Conservation (phyloP, 371 early-diverging fungal species). For the Rhizopus microsporus region DNA sequence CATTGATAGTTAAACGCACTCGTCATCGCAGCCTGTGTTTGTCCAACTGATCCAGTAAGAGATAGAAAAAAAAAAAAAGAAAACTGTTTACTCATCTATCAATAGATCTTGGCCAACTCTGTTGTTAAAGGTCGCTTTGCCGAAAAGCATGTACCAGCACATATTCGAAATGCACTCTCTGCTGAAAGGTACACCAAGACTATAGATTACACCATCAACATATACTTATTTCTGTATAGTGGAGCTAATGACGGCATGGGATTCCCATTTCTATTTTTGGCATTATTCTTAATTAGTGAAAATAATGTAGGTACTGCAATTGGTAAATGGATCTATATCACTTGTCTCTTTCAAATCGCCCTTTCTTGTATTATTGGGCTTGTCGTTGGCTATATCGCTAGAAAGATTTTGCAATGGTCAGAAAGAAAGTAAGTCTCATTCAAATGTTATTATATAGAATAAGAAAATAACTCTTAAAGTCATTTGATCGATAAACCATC, state of each 20-base stretch:
- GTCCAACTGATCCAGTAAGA: conserved; percentile 94
- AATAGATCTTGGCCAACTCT: conserved; percentile 85
- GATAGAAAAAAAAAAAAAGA: background rate
- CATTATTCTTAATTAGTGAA: conserved; percentile 69
- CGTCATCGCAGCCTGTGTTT: conserved; percentile 85
- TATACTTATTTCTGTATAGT: conserved; percentile 33
- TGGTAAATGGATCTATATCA: conserved; percentile 76
- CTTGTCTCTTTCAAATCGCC: conserved; percentile 78
- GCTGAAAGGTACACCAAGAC: conserved; percentile 71
- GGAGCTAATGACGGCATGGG: conserved; percentile 89
- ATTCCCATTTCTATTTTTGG: conserved; percentile 85
- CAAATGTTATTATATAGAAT: background rate
- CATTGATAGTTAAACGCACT: conserved; percentile 62
- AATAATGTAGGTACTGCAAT: conserved; percentile 64
- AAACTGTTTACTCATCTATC: background rate
- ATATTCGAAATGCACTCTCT: conserved; percentile 86
- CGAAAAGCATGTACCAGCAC: conserved; percentile 85
- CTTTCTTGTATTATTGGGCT: conserved; percentile 79
- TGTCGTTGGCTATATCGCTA: conserved; percentile 74
- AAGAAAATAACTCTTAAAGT: conserved; percentile 27
- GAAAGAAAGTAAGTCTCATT: conserved; percentile 55
- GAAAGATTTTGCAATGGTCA: conserved; percentile 75
- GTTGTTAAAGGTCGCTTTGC: conserved; percentile 98
- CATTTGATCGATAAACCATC: conserved; percentile 91
- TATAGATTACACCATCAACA: background rate